Conservation (phyloP, 306 rosid species). For the Trifolium pratense region DNA sequence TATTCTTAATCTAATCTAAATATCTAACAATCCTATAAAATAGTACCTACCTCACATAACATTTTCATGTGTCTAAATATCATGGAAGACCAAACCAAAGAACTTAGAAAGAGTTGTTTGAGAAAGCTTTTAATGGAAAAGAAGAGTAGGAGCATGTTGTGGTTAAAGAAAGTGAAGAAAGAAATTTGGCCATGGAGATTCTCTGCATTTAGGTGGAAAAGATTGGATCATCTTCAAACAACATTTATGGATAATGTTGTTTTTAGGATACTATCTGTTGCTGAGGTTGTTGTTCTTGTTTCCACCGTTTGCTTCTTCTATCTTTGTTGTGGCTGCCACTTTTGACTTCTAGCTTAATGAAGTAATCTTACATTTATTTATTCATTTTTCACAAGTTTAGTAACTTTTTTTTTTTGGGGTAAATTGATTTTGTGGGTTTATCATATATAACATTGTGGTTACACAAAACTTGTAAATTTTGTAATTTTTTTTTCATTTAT, state of each 20-base stretch:
- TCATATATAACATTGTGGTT: neutral
- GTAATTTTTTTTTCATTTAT: too few species aligned
- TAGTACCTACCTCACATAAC: neutral
- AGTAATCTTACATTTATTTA: neutral
- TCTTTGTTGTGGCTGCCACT: conserved; percentile 77
- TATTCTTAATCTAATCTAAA: neutral
- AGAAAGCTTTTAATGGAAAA: conserved; percentile 33
- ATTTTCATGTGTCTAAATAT: neutral
- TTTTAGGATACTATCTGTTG: conserved; percentile 59
- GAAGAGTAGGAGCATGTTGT: conserved; percentile 49
- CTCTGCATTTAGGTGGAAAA: conserved; percentile 61
- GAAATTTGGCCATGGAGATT: conserved; percentile 49
- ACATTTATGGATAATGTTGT: conserved; percentile 64
- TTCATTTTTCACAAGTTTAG: neutral
- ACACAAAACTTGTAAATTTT: too few species aligned
- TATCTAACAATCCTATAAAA: conserved; percentile 11
- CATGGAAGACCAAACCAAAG: neutral
- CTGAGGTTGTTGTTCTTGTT: conserved; percentile 69
- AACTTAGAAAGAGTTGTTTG: conserved; percentile 3
- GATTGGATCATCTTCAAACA: conserved; percentile 50
- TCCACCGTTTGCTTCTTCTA: conserved; percentile 80
- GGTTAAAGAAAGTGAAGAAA: conserved; percentile 62
- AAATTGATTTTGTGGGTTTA: neutral
- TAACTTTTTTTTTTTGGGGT: neutral
- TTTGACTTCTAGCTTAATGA: conserved; percentile 36